Base-by-base conservation (phyloP, 345 rosid species). In the Euphorbia lathyris region DNA sequence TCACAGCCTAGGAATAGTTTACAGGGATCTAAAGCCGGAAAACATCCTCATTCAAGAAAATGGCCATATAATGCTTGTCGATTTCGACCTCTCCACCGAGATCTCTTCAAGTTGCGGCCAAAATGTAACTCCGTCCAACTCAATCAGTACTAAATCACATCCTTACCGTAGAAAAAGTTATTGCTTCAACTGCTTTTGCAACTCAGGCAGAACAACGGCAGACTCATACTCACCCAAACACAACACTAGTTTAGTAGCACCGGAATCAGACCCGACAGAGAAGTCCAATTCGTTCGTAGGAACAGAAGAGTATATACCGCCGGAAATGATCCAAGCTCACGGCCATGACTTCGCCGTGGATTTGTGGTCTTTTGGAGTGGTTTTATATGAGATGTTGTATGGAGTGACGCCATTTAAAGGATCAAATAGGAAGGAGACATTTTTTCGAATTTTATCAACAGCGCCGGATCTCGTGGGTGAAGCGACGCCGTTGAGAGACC, bases 241-340 rank as follows among this genome's bases (percentile, higher is more conserved):
- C 52, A 48, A 61, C 55, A 43, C 22, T 4, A 30, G 3, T 0
- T 2, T 56, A 12, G 55, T 30, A 27, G 4, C 72, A 30, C 26
- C 74, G n/a, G 83, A 69, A 58, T 58, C 78, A 7, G 77, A 73
- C 59, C 36, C 82, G 0, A 42, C 74, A 3, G 86, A 60, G 58
- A 90, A 86, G 63, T 87, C 92, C 0, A 93, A 93, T 77, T 93
- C 98, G 7, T 90, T 93, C 76, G 98, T 93, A 2, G 98, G 97
- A 66, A 93, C 98, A 16, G 98, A 93, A 72, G 98, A 90, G 70
- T 93, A 93, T 81, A 96, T 93, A 20, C 86, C 98, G 29, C 98
- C 96, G 69, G 98, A 93, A 71, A 66, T 93, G 62, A 81, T 93
- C 57, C 71, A 71, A 53, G 98, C 92, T 40, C 58, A 77, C 11